Percentiles rank a stretch among this genome's conserved stretches.
phyloP scores from a whole-genome alignment of 2,329 filamentous ascomycete genomes.

The Hypoxylon sp. region DNA sequence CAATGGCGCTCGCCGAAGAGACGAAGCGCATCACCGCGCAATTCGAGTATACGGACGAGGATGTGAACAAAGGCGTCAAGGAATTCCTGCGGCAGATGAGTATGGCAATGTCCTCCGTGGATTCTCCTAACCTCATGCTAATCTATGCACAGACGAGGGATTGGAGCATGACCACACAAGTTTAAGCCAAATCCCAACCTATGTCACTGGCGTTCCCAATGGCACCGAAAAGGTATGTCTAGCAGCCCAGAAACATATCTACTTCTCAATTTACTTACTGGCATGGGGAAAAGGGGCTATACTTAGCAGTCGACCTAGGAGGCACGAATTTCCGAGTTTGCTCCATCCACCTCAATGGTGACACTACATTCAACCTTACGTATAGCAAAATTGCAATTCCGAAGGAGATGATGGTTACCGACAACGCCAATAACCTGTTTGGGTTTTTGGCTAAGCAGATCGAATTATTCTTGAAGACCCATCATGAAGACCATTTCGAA shows the following conservation, averaged over 20 bases:
- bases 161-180: conserved; percentile 79
- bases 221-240: conserved; percentile 87
- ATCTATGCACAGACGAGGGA: conserved; percentile 71
- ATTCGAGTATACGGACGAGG: conserved; percentile 82
- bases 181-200: conserved; percentile 95
- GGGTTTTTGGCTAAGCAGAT: conserved; percentile 93
- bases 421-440: conserved; percentile 87
- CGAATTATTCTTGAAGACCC: conserved; percentile 82
- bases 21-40: conserved; percentile 81
- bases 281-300: conserved; percentile 73
- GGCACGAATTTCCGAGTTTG: conserved; percentile 99
- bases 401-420: conserved; percentile 86
- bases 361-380: conserved; percentile 92
- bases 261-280: conserved; percentile 18
- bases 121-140: conserved; percentile 6
- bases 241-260: neutral
- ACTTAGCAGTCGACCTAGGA: conserved; percentile 96
- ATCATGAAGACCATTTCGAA: conserved; percentile 88
- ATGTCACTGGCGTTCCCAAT: conserved; percentile 94
- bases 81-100: conserved; percentile 90
- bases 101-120: conserved; percentile 51
- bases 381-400: conserved; percentile 94
- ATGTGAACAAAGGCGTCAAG: conserved; percentile 80
- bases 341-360: conserved; percentile 90
- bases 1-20: conserved; percentile 72